A percentile compares a stretch with the other conserved stretches of the same genome.
Evolutionary conservation across 2,329 filamentous ascomycete genomes (phyloP).

Genomic region (Botrytis elliptica): DNA sequence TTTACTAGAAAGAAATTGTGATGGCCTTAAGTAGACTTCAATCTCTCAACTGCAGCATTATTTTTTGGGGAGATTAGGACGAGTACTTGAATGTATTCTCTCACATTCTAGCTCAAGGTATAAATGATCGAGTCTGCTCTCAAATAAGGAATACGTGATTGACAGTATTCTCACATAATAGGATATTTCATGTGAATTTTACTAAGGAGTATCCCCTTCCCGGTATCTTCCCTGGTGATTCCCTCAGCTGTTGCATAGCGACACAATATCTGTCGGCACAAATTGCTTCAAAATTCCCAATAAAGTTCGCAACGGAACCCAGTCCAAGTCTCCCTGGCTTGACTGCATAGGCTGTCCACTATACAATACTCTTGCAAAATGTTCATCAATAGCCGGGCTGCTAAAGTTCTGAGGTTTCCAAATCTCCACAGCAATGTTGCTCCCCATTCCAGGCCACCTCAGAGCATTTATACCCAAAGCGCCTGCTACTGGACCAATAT

Average conservation of each 20-base stretch:
- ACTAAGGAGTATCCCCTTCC: too few species aligned
- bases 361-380: conserved; percentile 36
- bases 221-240: background rate
- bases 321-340: conserved; percentile 31
- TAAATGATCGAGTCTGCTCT: background rate
- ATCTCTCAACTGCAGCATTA: background rate
- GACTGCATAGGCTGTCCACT: conserved; percentile 33
- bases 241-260: conserved; percentile 14
- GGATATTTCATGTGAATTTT: background rate
- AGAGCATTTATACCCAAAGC: conserved; percentile 41
- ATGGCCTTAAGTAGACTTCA: background rate
- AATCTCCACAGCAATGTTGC: conserved; percentile 43
- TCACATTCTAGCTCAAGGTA: background rate
- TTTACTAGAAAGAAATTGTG: background rate
- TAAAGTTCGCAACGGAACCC: conserved; percentile 28
- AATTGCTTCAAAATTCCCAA: conserved; percentile 27
- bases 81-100: background rate
- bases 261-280: conserved; percentile 31
- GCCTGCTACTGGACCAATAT: conserved; percentile 37
- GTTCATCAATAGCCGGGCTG: background rate
- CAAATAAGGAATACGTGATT: background rate
- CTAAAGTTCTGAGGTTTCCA: conserved; percentile 36
- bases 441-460: conserved; percentile 44
- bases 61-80: background rate
- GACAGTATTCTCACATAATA: background rate